Percentiles rank a stretch among this genome's conserved stretches.
phyloP scores from a whole-genome alignment of 2,329 filamentous ascomycete species.

The Trichocomaceae sp. region DNA sequence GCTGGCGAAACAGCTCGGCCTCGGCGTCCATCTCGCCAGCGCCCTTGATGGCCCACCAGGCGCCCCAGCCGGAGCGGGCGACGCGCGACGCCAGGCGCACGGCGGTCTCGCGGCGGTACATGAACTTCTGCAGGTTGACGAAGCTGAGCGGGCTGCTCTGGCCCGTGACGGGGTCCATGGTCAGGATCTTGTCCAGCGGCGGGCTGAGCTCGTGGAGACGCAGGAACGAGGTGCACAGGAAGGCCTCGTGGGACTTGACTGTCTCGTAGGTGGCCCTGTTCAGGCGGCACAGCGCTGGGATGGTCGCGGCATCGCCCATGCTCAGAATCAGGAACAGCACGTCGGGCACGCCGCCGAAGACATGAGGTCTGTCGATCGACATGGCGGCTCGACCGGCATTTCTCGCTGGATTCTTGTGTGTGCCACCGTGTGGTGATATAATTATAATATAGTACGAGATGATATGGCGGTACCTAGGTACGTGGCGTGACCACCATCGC shows the following conservation, averaged over 20 bases:
- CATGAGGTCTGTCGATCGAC: conserved; percentile 7
- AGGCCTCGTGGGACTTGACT: conserved; percentile 21
- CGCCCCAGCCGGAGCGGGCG: conserved; percentile 24
- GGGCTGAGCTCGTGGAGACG: conserved; percentile 45
- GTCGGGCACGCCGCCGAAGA: conserved; percentile 24
- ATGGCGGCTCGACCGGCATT: conserved; percentile 10
- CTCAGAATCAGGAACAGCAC: conserved; percentile 26
- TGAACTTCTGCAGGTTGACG: conserved; percentile 19
- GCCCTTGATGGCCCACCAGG: conserved; percentile 20
- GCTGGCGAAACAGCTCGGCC: conserved; percentile 22
- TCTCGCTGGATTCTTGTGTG: not conserved
- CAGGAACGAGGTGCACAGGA: conserved; percentile 25
- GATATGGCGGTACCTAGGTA: not conserved
- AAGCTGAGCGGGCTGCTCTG: conserved; percentile 19
- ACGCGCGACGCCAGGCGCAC: conserved; percentile 19
- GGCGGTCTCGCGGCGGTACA: conserved; percentile 20
- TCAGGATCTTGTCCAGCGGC: conserved; percentile 53
- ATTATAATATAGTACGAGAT: no score
- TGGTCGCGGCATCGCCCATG: conserved; percentile 19
- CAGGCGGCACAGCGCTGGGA: conserved; percentile 21
- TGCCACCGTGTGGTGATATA: not conserved
- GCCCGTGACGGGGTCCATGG: conserved; percentile 22
- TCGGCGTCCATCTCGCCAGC: conserved; percentile 23
- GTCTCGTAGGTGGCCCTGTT: conserved; percentile 24
- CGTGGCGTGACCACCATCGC: conserved; percentile 2